These are phyloP conservation scores for Pholiota adiposa DNA, from an alignment of 1,284 basidiomycete genomes.

Conservation along the genomic window DNA sequence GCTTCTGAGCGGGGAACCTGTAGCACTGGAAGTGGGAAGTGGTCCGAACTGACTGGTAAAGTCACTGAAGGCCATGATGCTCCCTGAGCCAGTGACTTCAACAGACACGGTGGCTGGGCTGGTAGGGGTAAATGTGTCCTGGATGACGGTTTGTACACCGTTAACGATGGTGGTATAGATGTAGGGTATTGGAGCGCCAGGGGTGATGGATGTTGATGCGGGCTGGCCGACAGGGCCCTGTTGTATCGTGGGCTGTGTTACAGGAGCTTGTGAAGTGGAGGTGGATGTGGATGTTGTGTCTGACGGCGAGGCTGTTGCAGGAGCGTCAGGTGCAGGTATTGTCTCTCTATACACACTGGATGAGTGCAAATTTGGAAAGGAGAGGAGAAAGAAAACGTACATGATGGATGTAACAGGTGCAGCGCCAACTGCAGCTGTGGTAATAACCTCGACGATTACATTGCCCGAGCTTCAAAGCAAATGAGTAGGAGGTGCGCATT, in stretches of 20 bases:
- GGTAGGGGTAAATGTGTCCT: conserved; percentile 62
- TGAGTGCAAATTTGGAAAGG: background rate
- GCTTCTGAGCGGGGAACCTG: conserved; percentile 3
- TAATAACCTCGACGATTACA: conserved; percentile 57
- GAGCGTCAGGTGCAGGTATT: conserved; percentile 19
- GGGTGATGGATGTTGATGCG: conserved; percentile 39
- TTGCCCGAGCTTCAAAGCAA: conserved; percentile 48
- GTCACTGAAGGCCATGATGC: conserved; percentile 54
- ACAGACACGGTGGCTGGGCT: conserved; percentile 46
- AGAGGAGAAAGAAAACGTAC: conserved; percentile 36
- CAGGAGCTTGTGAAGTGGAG: conserved; percentile 15
- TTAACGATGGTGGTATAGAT: conserved; percentile 62
- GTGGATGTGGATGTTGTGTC: conserved; percentile 13
- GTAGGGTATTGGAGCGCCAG: conserved; percentile 56
- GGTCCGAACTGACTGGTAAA: conserved; percentile 47
- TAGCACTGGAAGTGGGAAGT: conserved; percentile 7
- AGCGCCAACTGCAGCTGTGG: conserved; percentile 43
- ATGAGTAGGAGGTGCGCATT: conserved; percentile 8
- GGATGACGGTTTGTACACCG: conserved; percentile 50
- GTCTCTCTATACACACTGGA: conserved; percentile 21
- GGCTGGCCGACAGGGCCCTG: conserved; percentile 67
- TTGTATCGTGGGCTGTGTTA: conserved; percentile 22
- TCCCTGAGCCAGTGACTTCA: conserved; percentile 46
- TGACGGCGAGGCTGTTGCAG: conserved; percentile 25
- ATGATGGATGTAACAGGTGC: conserved; percentile 47